phyloP scores from a whole-genome alignment of 441 rosid species.

The Rhodomyrtus psidioides region DNA sequence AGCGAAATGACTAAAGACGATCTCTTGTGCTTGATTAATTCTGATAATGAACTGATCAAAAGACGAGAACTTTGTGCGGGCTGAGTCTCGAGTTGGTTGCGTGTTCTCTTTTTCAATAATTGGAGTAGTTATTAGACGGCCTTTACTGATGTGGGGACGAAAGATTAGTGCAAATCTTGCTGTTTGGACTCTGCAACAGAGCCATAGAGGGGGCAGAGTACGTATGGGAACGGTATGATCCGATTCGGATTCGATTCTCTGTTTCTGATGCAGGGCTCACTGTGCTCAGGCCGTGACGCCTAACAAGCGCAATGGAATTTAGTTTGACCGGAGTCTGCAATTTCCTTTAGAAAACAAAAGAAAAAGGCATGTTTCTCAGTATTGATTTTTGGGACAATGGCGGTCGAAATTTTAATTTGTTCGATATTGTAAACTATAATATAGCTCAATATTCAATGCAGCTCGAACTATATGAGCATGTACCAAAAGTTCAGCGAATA shows the following conservation, averaged over 20 bases:
- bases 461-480: too few relatives aligned
- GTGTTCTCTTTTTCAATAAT: not conserved
- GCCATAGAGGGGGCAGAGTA: not conserved
- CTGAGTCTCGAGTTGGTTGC: not conserved
- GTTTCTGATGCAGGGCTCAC: not conserved
- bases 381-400: too few relatives aligned
- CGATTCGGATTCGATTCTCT: not conserved
- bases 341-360: not conserved
- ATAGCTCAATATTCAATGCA: too few relatives aligned
- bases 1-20: not conserved
- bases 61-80: not conserved
- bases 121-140: not conserved
- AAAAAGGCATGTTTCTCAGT: not conserved
- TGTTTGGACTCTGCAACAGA: not conserved
- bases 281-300: not conserved
- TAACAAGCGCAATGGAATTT: not conserved
- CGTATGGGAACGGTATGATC: not conserved
- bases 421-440: too few relatives aligned
- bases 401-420: too few relatives aligned
- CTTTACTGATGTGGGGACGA: not conserved
- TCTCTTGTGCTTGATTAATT: not conserved
- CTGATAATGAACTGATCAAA: not conserved
- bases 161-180: not conserved
- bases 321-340: not conserved
- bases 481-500: too few relatives aligned